Base-by-base conservation (phyloP, 2,329 filamentous ascomycete genomes). In the Pseudogymnoascus sp. region DNA sequence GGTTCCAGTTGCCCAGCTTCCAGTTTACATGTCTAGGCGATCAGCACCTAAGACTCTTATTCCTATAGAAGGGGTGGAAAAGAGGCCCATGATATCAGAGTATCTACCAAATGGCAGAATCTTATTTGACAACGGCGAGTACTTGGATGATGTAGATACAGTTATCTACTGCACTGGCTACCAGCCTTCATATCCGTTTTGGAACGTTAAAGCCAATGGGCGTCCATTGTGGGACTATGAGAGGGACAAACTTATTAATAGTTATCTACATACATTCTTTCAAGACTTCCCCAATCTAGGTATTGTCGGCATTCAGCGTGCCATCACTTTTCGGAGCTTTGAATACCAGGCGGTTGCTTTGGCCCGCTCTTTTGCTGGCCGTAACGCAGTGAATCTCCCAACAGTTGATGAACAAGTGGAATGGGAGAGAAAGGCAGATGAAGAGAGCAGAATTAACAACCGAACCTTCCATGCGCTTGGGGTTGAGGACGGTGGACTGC, bases 131-230 rank as follows among this genome's bases (percentile, higher is more conserved):
- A 81, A 90, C 68, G 87, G 86, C 5, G 79, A 78, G 0, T 72
- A 87, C 8, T 87, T 91, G 69, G 76, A 77, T 4, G 78, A 86
- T 33, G 75, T 97, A 60, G 92, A 96, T 69, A 83, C 84, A 1
- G 77, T 97, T 2, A 73, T 97, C 35, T 96, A 93, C 74, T 91
- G 89, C 73, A 96, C 93, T 0, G 93, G 93, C 0, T 97, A 95
- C 70, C 84, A 93, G 65, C 95, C 89, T 75, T 87, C 88, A 7
- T 89, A 89, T 62, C 91, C 92, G 0, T 96, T 96, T 71, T 76
- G 90, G 1, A 72, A 78, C 10, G 31, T 33, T 11, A 33, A 33
- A 33, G 31, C 31, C 10, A 33, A 33, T 33, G 31, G 31, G 31
- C 31, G 31, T 33, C 31, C 31, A 33, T 33, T 33, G 31, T 33